Evolutionary conservation across 345 rosid genomes (phyloP), one percentile per base, ranked within the genome.

Genomic region (Arabidopsis suecica): DNA sequence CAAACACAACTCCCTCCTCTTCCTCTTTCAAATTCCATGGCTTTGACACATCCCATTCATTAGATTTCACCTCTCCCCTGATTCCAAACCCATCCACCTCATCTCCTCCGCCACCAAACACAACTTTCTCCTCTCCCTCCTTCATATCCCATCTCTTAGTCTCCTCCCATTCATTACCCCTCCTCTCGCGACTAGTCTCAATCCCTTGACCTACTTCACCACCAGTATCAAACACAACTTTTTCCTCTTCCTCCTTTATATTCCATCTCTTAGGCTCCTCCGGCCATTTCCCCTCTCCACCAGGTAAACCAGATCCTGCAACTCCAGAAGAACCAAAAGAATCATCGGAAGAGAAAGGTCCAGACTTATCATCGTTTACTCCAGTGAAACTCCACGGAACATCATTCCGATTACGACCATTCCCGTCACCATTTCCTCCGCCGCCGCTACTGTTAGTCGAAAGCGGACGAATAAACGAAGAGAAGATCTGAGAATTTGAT

Each of bases 1-100:
- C 88, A 61, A 90, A 88, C 65, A 86, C 41, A 32, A 72, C 83
- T 9, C 67, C 73, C 12, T 77, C 74, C 49, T 80, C 85, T 16
- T 79, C 91, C 37, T 84, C 87, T 48, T 53, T 78, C 65, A 90
- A 73, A 48, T 48, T 83, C 96, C 89, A 88, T 51, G 82, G 63
- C 74, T 79, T 76, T 44, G 78, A 44, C 9, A 37, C 82, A 30
- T 74, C 81, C 40, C 53, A 71, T 10, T 45, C 81, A 72, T 12
- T 67, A 5, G 71, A 28, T 8, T 57, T 64, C 57, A 40, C 60
- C 7, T 71, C 77, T 45, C 71, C 79, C 0, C 45, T 32, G 0
- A 25, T 7, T 42, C 45, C 55, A 60, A 60, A 40, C 18, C 70
- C 30, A 57, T 4, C 55, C 13, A 1, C 47, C 28, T 55, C 71